A percentile compares a stretch with the other conserved stretches of the same genome.
phyloP scores from a whole-genome alignment of 164 flowering plant genomes.

The Tetracentron sinense region DNA sequence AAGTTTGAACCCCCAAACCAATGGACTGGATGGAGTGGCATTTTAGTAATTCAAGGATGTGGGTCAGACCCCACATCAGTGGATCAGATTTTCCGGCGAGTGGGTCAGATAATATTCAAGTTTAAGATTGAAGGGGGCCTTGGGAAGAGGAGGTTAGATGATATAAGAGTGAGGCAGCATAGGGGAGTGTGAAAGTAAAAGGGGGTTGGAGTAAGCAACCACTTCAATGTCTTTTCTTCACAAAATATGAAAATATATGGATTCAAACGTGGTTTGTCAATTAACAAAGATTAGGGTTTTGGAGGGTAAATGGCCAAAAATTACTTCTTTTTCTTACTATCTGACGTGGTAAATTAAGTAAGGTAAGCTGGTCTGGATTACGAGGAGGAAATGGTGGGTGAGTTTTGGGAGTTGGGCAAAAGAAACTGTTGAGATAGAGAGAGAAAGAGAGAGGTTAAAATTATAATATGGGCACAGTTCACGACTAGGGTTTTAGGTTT shows the following conservation, averaged over 20 bases:
- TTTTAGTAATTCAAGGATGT: background rate
- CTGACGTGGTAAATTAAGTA: conserved; percentile 23
- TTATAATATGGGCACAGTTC: conserved; percentile 25
- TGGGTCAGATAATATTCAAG: conserved; percentile 18
- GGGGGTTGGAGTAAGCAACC: conserved; percentile 38
- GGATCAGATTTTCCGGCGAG: conserved; percentile 14
- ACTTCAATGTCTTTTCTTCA: conserved; percentile 25
- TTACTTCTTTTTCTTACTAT: conserved; percentile 18
- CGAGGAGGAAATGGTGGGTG: conserved; percentile 68
- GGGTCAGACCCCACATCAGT: background rate
- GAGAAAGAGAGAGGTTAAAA: conserved; percentile 11
- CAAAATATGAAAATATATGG: background rate
- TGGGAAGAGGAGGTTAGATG: conserved; percentile 47
- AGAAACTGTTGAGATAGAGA: conserved; percentile 18
- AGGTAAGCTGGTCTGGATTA: conserved; percentile 31
- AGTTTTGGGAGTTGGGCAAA: conserved; percentile 60
- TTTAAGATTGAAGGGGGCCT: conserved; percentile 29
- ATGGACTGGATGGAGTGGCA: no score
- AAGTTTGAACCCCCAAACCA: background rate
- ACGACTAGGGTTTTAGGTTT: conserved; percentile 37
- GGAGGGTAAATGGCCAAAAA: conserved; percentile 6
- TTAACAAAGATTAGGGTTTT: conserved; percentile 13
- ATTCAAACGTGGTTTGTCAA: conserved; percentile 15
- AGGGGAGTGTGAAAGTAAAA: conserved; percentile 73
- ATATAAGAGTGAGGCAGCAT: conserved; percentile 50